A percentile compares a stretch with the other conserved stretches of the same genome.
phyloP scores from a whole-genome alignment of 257 asterid genomes.

The Penstemon eatonii region DNA sequence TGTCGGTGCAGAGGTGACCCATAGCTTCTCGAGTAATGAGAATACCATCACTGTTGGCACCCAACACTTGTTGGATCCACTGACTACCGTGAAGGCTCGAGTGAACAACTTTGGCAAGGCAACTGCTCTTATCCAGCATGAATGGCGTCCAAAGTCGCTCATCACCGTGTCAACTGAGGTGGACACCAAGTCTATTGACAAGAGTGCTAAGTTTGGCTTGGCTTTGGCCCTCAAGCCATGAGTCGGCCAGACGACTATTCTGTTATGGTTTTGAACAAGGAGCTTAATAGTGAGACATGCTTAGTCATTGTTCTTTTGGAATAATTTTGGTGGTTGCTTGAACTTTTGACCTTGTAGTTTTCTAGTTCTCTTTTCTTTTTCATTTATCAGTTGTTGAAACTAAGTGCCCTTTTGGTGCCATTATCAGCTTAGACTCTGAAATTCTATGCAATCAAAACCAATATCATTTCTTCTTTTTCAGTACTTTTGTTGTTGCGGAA shows the following conservation, averaged over 20 bases:
- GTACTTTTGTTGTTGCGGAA: neutral
- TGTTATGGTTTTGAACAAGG: slow-evolving; percentile 14
- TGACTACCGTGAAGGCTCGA: slow-evolving; percentile 50
- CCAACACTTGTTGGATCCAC: slow-evolving; percentile 48
- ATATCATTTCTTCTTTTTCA: slow-evolving; percentile 1
- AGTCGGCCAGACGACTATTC: neutral
- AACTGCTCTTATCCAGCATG: slow-evolving; percentile 49
- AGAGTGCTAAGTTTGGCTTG: slow-evolving; percentile 52
- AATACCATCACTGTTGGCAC: slow-evolving; percentile 51
- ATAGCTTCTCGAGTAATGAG: slow-evolving; percentile 41
- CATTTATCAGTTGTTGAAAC: slow-evolving; percentile 22
- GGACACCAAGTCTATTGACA: slow-evolving; percentile 49
- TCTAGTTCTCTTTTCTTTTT: neutral
- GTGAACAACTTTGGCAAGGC: slow-evolving; percentile 53
- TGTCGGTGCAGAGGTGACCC: slow-evolving; percentile 55
- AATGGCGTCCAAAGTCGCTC: slow-evolving; percentile 55
- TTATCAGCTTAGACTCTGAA: slow-evolving; percentile 15
- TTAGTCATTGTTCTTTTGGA: slow-evolving; percentile 34
- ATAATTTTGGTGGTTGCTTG: slow-evolving; percentile 42
- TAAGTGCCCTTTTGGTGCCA: slow-evolving; percentile 23
- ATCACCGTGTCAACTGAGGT: slow-evolving; percentile 49
- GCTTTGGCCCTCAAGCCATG: slow-evolving; percentile 56
- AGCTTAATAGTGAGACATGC: slow-evolving; percentile 21
- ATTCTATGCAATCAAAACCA: slow-evolving; percentile 16
- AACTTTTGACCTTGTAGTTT: slow-evolving; percentile 21